These are phyloP conservation scores for Brasilioporus rufonigricans DNA, from an alignment of 768 basidiomycete genomes.

Conservation along the genomic window DNA sequence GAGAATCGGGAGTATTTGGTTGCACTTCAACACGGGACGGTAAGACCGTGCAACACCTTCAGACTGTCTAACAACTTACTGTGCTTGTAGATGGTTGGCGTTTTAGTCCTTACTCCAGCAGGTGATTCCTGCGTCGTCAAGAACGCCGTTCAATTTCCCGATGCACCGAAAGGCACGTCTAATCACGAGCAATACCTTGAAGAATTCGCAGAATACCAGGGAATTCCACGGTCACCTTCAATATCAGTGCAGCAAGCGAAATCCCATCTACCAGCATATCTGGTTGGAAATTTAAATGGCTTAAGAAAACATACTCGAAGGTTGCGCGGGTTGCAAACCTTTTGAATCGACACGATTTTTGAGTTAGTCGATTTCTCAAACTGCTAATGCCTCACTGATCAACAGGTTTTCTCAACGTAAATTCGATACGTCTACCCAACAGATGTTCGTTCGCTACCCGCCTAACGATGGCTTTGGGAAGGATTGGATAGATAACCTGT, in stretches of 20 bases:
- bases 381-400: background rate
- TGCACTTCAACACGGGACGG: constrained; percentile 36
- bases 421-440: constrained; percentile 41
- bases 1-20: constrained; percentile 58
- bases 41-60: background rate
- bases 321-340: constrained; percentile 41
- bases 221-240: constrained; percentile 43
- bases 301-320: constrained; percentile 42
- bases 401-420: constrained; percentile 34
- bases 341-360: constrained; percentile 42
- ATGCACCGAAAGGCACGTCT: constrained; percentile 52
- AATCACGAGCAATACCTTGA: constrained; percentile 37
- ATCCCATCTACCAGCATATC: constrained; percentile 44
- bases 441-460: constrained; percentile 53
- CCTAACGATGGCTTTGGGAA: constrained; percentile 44
- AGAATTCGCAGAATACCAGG: background rate
- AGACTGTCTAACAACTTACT: background rate
- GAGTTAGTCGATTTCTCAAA: constrained; percentile 31
- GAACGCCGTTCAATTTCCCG: constrained; percentile 52
- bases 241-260: constrained; percentile 43
- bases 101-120: constrained; percentile 52
- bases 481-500: constrained; percentile 42
- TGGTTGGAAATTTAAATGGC: constrained; percentile 45
- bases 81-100: constrained; percentile 37
- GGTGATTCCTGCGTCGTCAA: constrained; percentile 52